These are phyloP conservation scores for Alternaria conjuncta DNA, from an alignment of 2,329 filamentous ascomycete genomes.

Conservation along the genomic window DNA sequence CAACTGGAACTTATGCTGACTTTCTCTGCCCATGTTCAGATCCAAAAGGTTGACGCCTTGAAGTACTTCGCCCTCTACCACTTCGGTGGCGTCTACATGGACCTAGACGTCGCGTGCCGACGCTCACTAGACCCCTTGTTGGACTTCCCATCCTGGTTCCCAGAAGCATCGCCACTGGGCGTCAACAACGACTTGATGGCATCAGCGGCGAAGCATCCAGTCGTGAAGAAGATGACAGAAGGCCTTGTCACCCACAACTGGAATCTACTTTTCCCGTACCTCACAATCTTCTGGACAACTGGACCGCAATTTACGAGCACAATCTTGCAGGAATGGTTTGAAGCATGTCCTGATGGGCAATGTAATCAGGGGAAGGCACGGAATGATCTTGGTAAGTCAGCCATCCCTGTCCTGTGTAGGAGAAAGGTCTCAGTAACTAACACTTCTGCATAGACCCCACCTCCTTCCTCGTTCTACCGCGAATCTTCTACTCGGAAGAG, in stretches of 20 bases:
- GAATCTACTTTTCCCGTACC: slow-evolving; percentile 31
- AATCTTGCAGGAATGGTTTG: slow-evolving; percentile 32
- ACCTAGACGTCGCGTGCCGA: slow-evolving; percentile 32
- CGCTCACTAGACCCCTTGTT: slow-evolving; percentile 25
- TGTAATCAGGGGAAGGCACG: neutral
- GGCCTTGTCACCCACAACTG: slow-evolving; percentile 14
- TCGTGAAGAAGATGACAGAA: slow-evolving; percentile 27
- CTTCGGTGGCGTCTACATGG: slow-evolving; percentile 36
- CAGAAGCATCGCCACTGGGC: slow-evolving; percentile 24
- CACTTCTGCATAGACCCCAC: slow-evolving; percentile 2
- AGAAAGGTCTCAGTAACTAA: neutral
- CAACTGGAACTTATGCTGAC: neutral
- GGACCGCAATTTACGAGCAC: slow-evolving; percentile 37
- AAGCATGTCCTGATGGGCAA: neutral
- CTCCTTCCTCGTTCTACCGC: slow-evolving; percentile 29
- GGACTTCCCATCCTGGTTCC: slow-evolving; percentile 27
- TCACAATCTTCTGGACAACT: slow-evolving; percentile 41
- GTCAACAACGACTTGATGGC: slow-evolving; percentile 36
- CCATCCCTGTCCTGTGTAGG: neutral
- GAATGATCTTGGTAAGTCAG: neutral
- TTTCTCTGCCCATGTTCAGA: neutral
- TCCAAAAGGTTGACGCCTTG: slow-evolving; percentile 34
- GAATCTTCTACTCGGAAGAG: slow-evolving; percentile 38
- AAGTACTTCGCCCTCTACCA: slow-evolving; percentile 35
- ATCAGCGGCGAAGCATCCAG: slow-evolving; percentile 24